phyloP scores from a whole-genome alignment of 192 early-diverging fungal species.

The Helicostylum pulchrum region DNA sequence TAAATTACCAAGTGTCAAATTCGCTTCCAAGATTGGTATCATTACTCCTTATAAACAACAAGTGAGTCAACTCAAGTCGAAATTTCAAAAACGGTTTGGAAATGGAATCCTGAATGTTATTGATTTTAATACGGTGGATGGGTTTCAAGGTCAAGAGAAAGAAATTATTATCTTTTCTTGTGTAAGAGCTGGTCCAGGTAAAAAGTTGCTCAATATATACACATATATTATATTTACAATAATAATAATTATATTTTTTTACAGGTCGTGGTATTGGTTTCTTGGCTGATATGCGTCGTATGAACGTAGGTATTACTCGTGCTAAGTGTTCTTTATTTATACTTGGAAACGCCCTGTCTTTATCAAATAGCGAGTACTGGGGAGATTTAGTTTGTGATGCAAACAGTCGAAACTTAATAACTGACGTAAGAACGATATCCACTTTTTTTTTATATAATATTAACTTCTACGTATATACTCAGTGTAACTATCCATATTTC shows the following conservation, averaged over 20 bases:
- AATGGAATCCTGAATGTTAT: conserved; percentile 60
- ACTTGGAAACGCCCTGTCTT: conserved; percentile 64
- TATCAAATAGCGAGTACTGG: conserved; percentile 69
- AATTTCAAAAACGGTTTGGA: conserved; percentile 67
- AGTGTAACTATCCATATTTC: background rate
- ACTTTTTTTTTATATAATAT: background rate
- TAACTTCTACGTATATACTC: background rate
- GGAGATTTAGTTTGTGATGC: conserved; percentile 70
- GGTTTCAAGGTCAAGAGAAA: conserved; percentile 97
- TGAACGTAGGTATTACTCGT: conserved; percentile 91
- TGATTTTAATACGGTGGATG: conserved; percentile 95
- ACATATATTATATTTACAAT: too few species aligned
- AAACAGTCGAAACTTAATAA: conserved; percentile 27
- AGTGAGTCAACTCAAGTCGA: conserved; percentile 61
- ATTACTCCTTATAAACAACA: conserved; percentile 96
- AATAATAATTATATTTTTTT: background rate
- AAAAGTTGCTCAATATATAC: background rate
- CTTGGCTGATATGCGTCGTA: conserved; percentile 75
- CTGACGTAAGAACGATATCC: background rate
- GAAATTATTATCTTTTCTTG: conserved; percentile 96
- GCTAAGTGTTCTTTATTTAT: conserved; percentile 83
- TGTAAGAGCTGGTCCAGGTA: conserved; percentile 66
- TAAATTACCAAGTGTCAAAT: conserved; percentile 52
- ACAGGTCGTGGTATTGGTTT: conserved; percentile 69
- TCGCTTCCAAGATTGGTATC: conserved; percentile 75